These are phyloP conservation scores for Penicillium turbatum DNA, from an alignment of 495 filamentous ascomycete species.

Conservation along the genomic window DNA sequence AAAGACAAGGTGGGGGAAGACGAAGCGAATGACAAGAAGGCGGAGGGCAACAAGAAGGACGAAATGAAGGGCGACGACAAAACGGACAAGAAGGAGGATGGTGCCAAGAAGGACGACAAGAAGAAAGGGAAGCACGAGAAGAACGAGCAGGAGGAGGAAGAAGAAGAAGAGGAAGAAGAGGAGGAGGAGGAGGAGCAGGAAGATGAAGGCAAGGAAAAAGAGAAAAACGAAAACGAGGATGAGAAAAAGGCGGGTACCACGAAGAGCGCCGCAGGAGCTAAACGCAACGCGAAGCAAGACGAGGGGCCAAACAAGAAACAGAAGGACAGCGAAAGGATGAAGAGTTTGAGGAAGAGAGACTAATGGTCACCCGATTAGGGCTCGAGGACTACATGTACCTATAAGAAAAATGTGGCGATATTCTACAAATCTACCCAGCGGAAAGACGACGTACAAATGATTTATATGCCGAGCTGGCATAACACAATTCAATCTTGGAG, in stretches of 20 bases:
- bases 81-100: background rate
- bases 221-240: background rate
- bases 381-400: background rate
- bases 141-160: background rate
- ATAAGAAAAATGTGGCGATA: no score
- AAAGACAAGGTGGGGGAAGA: background rate
- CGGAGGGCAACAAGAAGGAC: background rate
- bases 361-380: background rate
- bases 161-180: background rate
- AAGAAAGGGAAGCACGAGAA: background rate
- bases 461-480: background rate
- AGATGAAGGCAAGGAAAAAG: background rate
- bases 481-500: no score
- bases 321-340: slow-evolving; percentile 1
- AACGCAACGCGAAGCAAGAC: background rate
- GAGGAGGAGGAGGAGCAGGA: background rate
- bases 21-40: background rate
- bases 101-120: background rate
- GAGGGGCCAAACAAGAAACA: background rate
- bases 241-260: background rate
- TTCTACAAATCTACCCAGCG: no score
- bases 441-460: no score
- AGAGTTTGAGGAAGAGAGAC: background rate
- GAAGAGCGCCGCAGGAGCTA: background rate
- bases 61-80: background rate